Base-by-base conservation (phyloP, 495 filamentous ascomycete genomes). In the Letharia columbiana region DNA sequence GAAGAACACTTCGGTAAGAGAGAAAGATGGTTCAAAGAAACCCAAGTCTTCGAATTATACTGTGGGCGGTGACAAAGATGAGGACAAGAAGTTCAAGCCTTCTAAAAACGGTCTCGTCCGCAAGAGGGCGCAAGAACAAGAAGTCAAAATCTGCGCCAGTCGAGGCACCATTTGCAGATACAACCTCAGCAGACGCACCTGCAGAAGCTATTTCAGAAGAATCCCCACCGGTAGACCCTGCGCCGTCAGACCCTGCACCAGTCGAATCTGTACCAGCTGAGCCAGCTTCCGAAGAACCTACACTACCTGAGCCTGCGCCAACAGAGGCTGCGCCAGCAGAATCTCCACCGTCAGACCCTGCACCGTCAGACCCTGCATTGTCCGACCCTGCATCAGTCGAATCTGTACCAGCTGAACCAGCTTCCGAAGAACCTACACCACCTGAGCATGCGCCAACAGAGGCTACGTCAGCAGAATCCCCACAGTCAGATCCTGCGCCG, bases 1-100 rank as follows among this genome's bases (percentile, higher is more conserved):
- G 17, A 68, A 66, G 47, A 57, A 54, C 20, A 18, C 47, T 60
- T 39, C 23, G 28, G 45, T 33, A 44, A 65, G 67, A 66, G 59
- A 54, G 1, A 63, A 64, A 42, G 42, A 33, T 45, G 60, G 39
- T 23, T 31, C 39, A 54, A 56, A 65, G 17, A 60, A 41, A 47
- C 31, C 39, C 58, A 63, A 61, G 31, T 40, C 33, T 57, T 60
- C 54, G 20, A 37, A 60, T 10, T 39, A 60, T 28, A n/a, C 42
- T 12, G 57, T 33, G 31, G 58, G 39, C 28, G 49, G 45, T 11
- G 44, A 66, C 17, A 65, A 65, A 45, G 50, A 44, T 23, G 54
- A 59, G 20, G 45, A 60, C 35, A 65, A 60, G 31, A 58, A 60
- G 31, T 59, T 45, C 54, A 65, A 58, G n/a, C 31, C 54, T 15